A percentile compares a stretch with the other conserved stretches of the same genome.
Conservation (phyloP, 805 yeast species). For the Nakazawaea ambrosiae region DNA sequence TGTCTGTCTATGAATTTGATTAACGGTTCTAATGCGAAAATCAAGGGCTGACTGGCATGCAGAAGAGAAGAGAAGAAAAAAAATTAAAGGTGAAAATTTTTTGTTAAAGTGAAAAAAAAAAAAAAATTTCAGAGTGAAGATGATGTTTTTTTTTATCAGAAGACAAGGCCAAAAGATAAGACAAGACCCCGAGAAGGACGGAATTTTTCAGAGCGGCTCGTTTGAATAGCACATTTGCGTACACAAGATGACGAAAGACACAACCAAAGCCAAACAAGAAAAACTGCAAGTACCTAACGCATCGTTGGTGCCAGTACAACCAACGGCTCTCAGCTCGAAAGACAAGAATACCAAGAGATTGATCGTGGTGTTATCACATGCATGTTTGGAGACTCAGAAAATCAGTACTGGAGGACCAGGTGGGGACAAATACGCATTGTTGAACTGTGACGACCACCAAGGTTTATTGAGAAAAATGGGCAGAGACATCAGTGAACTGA, state of each 20-base stretch:
- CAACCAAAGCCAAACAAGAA: constrained; percentile 2
- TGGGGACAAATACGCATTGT: constrained; percentile 86
- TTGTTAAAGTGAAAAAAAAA: too few species aligned
- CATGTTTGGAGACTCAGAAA: constrained; percentile 92
- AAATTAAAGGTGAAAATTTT: too few species aligned
- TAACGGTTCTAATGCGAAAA: too few species aligned
- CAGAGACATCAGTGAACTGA: constrained; percentile 93
- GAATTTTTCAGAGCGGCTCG: too few species aligned
- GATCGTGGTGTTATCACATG: constrained; percentile 92
- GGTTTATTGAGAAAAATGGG: constrained; percentile 93
- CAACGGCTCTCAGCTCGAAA: constrained; percentile 69
- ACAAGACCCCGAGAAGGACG: too few species aligned
- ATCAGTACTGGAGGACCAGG: constrained; percentile 71
- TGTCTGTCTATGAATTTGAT: too few species aligned
- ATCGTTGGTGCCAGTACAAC: constrained; percentile 81
- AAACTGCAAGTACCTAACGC: constrained; percentile 37
- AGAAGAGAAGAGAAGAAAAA: too few species aligned
- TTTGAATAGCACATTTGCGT: too few species aligned
- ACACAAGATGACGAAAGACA: constrained; percentile 19
- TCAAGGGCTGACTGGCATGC: too few species aligned
- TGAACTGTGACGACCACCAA: constrained; percentile 98
- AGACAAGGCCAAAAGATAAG: too few species aligned
- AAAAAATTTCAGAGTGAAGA: too few species aligned
- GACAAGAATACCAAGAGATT: constrained; percentile 84
- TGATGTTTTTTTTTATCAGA: too few species aligned